Evolutionary conservation across 495 filamentous ascomycete species (phyloP).

Genomic region (Echria macrotheca): DNA sequence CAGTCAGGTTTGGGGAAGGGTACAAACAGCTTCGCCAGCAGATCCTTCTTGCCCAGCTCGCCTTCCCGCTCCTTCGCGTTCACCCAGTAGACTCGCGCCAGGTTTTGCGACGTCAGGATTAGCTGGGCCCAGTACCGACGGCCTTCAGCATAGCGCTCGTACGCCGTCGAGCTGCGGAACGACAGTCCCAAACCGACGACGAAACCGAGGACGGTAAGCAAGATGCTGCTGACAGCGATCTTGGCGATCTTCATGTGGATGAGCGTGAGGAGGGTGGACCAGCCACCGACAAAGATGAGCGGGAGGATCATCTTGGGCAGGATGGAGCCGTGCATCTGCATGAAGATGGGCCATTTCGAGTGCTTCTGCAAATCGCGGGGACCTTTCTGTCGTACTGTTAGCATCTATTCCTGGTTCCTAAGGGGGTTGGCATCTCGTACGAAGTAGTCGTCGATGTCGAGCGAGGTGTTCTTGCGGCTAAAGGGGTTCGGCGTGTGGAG

Average conservation of each 20-base stretch:
- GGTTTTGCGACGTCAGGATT: conserved; percentile 63
- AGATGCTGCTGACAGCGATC: conserved; percentile 60
- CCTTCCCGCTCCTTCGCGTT: conserved; percentile 63
- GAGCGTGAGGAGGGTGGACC: conserved; percentile 64
- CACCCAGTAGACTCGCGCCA: conserved; percentile 76
- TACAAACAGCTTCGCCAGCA: conserved; percentile 60
- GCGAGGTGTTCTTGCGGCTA: conserved; percentile 37
- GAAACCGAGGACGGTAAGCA: conserved; percentile 85
- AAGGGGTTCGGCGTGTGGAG: conserved; percentile 39
- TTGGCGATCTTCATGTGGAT: conserved; percentile 37
- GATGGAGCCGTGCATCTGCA: conserved; percentile 77
- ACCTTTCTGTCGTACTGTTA: conserved; percentile 34
- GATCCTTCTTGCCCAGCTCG: conserved; percentile 55
- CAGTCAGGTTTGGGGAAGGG: no score
- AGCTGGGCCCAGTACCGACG: conserved; percentile 73
- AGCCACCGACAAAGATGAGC: conserved; percentile 57
- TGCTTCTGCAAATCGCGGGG: conserved; percentile 69
- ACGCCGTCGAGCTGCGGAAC: conserved; percentile 79
- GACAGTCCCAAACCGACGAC: conserved; percentile 78
- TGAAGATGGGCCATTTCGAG: conserved; percentile 75
- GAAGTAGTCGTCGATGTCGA: conserved; percentile 51
- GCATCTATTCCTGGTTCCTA: not conserved
- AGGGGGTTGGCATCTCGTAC: conserved; percentile 27
- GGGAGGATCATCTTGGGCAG: conserved; percentile 77
- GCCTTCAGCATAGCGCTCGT: conserved; percentile 75